Base-by-base conservation (phyloP, 2,329 filamentous ascomycete species). In the Beauveria rudraprayagi region DNA sequence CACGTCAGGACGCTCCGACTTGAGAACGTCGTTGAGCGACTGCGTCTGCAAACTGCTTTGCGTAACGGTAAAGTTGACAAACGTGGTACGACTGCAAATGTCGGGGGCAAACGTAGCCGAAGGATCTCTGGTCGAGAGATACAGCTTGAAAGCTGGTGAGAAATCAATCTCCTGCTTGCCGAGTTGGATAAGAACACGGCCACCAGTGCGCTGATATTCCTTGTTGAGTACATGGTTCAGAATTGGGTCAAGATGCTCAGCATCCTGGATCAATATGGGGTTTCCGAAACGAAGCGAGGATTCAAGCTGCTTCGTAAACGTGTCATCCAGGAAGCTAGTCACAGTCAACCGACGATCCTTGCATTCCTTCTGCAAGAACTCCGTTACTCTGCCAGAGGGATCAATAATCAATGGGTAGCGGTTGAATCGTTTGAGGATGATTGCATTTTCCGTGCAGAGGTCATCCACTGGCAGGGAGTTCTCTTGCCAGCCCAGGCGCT, bases 91-190 rank as follows among this genome's bases (percentile, higher is more conserved):
- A 80, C 92, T 96, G 85, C 95, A 99, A 65, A 99, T 91, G 71
- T 99, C 94, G 0, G 94, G 95, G 8, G 94, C 87, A 73, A 99
- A 99, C 8, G 88, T 91, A 28, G 94, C 93, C 47, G 95, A 99
- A 1, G 95, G 95, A 77, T 99, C 94, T 69, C 93, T 84, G 1
- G 95, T 99, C 0, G 93, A 97, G 44, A 99, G 80, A 73, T 96
- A 99, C 37, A 99, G 83, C 77, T 89, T 94, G 82, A 99, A 99
- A 0, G 92, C 86, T 1, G 94, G 93, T 56, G 94, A 99, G 77
- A 99, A 99, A 75, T 99, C 94, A 66, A 99, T 99, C 76, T 99
- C 92, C 75, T 99, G 95, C 76, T 94, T 97, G 70, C 94, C 94
- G 46, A 99, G 89, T 75, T 99, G 94, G 65, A 99, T 99, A 58